Percentiles rank a stretch among this genome's conserved stretches.
Conservation (phyloP, 2,329 filamentous ascomycete species). For the Chlorencoelia australis region DNA sequence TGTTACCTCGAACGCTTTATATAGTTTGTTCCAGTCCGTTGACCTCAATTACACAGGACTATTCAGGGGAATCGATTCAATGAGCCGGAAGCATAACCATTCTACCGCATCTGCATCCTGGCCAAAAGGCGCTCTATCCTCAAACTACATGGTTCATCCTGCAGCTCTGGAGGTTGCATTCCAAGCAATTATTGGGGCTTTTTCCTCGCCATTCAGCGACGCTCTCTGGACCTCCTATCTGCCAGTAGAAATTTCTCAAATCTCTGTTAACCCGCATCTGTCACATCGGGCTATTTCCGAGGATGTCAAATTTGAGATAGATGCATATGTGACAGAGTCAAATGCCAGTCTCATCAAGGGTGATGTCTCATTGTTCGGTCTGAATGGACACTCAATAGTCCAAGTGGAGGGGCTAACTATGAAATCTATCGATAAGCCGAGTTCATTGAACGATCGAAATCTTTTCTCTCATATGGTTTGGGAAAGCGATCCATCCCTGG, state of each 20-base stretch:
- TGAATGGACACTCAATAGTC: conserved; percentile 4
- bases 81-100: conserved; percentile 7
- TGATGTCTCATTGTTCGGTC: conserved; percentile 3
- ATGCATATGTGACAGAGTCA: conserved; percentile 4
- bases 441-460: conserved; percentile 13
- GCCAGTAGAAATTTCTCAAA: conserved; percentile 14
- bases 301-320: conserved; percentile 1
- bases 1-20: no score
- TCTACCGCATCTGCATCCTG: conserved; percentile 7
- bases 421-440: conserved; percentile 14
- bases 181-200: conserved; percentile 35
- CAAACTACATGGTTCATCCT: conserved; percentile 36
- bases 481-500: conserved; percentile 13
- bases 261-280: conserved; percentile 16
- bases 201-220: conserved; percentile 13
- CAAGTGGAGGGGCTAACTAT: conserved; percentile 17
- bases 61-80: conserved; percentile 9
- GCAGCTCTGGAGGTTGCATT: conserved; percentile 46
- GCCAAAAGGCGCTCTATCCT: background rate
- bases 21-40: no score
- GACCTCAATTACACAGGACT: conserved; percentile 12
- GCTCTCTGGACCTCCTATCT: conserved; percentile 15
- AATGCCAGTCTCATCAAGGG: conserved; percentile 2
- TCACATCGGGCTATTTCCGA: conserved; percentile 3
- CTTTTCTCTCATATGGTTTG: conserved; percentile 16